These are phyloP conservation scores for Haplosporangium gracile DNA, from an alignment of 192 early-diverging fungal genomes.

Conservation along the genomic window DNA sequence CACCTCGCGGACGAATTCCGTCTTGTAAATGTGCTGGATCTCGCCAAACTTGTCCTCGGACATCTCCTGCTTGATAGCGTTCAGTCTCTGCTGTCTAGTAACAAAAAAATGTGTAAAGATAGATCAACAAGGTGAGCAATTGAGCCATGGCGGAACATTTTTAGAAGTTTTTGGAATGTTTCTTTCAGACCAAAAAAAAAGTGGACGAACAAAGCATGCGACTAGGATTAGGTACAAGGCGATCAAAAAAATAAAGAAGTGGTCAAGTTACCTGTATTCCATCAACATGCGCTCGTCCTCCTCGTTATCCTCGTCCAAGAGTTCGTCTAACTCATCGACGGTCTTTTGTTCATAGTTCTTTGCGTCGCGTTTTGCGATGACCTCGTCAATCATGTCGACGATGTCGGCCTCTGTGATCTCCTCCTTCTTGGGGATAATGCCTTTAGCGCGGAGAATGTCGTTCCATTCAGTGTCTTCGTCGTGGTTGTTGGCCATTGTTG, in stretches of 20 bases:
- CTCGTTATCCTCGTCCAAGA: constrained; percentile 69
- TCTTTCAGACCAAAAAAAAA: background rate
- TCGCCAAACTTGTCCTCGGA: constrained; percentile 87
- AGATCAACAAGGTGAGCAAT: constrained; percentile 1
- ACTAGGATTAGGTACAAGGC: background rate
- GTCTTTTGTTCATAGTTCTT: constrained; percentile 75
- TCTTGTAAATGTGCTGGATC: constrained; percentile 90
- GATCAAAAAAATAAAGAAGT: background rate
- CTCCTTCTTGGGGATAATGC: constrained; percentile 88
- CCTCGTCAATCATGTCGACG: constrained; percentile 80
- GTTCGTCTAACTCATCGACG: constrained; percentile 90
- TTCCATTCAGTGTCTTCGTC: constrained; percentile 90
- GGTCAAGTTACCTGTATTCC: constrained; percentile 71
- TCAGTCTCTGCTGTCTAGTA: constrained; percentile 79
- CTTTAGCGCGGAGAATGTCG: constrained; percentile 92
- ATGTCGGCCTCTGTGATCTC: constrained; percentile 79
- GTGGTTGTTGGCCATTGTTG: constrained; percentile 62
- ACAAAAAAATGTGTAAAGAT: background rate
- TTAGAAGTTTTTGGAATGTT: background rate
- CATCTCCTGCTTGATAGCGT: constrained; percentile 83
- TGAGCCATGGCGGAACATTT: constrained; percentile 2
- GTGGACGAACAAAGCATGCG: too few species aligned
- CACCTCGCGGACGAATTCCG: constrained; percentile 91
- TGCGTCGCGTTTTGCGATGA: constrained; percentile 67
- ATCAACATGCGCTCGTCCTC: constrained; percentile 88